These are phyloP conservation scores for Nemania sp. DNA, from an alignment of 2,329 filamentous ascomycete species.

Conservation along the genomic window DNA sequence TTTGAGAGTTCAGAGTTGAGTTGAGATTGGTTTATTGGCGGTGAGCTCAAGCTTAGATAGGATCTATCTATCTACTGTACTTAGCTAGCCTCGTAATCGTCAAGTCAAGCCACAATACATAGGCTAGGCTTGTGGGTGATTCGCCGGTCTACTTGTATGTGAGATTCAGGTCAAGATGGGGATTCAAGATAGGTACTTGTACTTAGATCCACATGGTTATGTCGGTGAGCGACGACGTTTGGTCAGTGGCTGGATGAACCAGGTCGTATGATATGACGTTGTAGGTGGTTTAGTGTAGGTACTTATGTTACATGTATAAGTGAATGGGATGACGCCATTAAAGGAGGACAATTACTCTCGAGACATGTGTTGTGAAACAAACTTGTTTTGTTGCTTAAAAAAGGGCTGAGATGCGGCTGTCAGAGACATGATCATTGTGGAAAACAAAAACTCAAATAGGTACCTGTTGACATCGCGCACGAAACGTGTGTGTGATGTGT, in stretches of 20 bases:
- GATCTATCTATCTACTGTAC: too few relatives aligned
- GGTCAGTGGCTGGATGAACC: background rate
- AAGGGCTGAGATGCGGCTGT: conserved; percentile 20
- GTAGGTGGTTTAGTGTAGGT: background rate
- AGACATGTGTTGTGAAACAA: conserved; percentile 1
- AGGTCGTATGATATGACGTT: background rate
- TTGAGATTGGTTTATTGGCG: background rate
- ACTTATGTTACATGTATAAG: too few relatives aligned
- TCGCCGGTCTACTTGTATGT: too few relatives aligned
- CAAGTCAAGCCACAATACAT: background rate
- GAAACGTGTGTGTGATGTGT: too few relatives aligned
- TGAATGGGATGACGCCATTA: background rate
- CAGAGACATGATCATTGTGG: background rate
- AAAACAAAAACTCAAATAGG: background rate
- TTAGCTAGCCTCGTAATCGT: background rate
- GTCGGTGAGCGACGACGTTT: conserved; percentile 12
- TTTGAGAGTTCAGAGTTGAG: background rate
- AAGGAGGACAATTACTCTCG: background rate
- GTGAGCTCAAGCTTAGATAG: conserved; percentile 2
- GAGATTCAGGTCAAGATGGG: too few relatives aligned
- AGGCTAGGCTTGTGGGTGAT: too few relatives aligned
- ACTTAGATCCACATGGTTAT: background rate
- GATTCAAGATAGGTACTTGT: background rate
- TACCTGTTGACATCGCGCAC: background rate
- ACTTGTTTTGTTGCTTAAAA: background rate